These are phyloP conservation scores for Phytophthora meadii DNA, from an alignment of 352 stramenopile genomes.

Conservation along the genomic window DNA sequence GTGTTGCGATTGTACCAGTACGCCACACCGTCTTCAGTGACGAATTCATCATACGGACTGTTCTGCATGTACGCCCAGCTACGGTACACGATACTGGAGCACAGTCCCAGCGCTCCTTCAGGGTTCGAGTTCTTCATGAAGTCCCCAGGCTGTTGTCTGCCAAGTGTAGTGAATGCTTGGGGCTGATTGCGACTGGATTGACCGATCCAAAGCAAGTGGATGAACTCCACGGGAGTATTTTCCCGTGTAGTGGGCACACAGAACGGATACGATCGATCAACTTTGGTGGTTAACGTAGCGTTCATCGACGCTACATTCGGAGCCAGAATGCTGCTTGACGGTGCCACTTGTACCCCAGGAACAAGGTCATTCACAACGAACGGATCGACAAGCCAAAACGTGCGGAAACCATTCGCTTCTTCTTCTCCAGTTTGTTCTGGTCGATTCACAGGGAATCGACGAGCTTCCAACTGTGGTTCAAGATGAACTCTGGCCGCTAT, in stretches of 20 bases:
- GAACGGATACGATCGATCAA: conserved; percentile 92
- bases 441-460: conserved; percentile 77
- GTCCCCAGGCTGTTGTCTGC: conserved; percentile 90
- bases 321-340: conserved; percentile 75
- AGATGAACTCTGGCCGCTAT: conserved; percentile 47
- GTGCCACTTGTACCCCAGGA: conserved; percentile 68
- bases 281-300: conserved; percentile 85
- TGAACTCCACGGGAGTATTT: conserved; percentile 94
- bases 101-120: conserved; percentile 75
- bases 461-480: conserved; percentile 20
- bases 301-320: conserved; percentile 76
- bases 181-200: conserved; percentile 91
- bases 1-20: conserved; percentile 90
- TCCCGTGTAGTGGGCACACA: conserved; percentile 91
- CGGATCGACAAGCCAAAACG: conserved; percentile 75
- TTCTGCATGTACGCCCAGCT: conserved; percentile 93
- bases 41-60: conserved; percentile 88
- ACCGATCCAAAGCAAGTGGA: conserved; percentile 91
- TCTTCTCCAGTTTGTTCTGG: conserved; percentile 94
- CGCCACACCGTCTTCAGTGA: conserved; percentile 89
- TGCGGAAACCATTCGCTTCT: conserved; percentile 88
- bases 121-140: conserved; percentile 92
- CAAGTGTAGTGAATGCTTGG: conserved; percentile 90
- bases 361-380: conserved; percentile 65
- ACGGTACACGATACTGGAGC: conserved; percentile 89